phyloP scores from a whole-genome alignment of 139 green algal species.

The Chlamydomonas eustigma region DNA sequence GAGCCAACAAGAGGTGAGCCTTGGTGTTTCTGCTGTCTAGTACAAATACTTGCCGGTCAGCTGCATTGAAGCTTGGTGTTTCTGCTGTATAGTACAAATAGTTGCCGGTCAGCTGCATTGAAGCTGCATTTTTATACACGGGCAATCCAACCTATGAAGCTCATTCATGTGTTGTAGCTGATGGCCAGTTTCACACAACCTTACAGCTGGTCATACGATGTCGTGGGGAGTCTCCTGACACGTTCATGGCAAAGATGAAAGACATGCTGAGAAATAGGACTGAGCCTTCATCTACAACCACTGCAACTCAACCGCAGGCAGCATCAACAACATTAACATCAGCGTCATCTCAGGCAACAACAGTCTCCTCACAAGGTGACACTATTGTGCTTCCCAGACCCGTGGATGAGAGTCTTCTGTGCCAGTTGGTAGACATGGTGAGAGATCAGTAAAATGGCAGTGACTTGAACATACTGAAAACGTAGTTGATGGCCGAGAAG shows the following conservation, averaged over 20 bases:
- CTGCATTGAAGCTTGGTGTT: too few relatives aligned
- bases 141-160: too few relatives aligned
- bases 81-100: too few relatives aligned
- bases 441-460: too few relatives aligned
- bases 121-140: background rate
- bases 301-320: background rate
- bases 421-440: constrained; percentile 12
- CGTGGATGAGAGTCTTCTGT: background rate
- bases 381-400: background rate
- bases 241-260: constrained; percentile 23
- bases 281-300: background rate
- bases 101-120: too few relatives aligned
- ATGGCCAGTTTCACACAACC: constrained; percentile 14
- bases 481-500: too few relatives aligned
- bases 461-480: too few relatives aligned
- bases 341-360: background rate
- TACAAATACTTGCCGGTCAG: background rate
- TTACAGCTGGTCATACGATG: constrained; percentile 30
- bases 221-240: constrained; percentile 34
- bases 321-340: background rate
- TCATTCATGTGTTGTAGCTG: constrained; percentile 8
- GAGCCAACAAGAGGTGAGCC: constrained; percentile 16
- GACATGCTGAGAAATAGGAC: constrained; percentile 9
- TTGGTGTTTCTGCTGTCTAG: background rate
- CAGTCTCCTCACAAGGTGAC: background rate